Evolutionary conservation across 352 stramenopile genomes (phyloP), one percentile per base, ranked within the genome.

Genomic region (Pilasporangium apinafurcum): DNA sequence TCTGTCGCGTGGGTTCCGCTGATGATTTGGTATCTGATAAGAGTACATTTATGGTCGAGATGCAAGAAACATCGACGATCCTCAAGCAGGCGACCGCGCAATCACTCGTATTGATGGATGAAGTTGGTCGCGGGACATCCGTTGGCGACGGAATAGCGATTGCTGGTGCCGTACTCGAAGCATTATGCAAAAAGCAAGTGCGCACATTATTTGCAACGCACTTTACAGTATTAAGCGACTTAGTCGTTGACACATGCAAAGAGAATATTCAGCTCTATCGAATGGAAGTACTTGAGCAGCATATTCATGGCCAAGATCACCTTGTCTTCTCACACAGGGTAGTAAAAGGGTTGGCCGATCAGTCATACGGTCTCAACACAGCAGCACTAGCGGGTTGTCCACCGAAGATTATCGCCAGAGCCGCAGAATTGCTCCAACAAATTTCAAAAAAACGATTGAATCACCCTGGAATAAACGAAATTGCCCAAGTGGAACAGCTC

Each of bases 11-110:
- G 4, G 83, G 83, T 3, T 88, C 83, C 2, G 75, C 72, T 1
- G 84, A 95, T 48, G 80, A 94, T 36, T 44, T 94, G 18, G 75
- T 75, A 8, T 70, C 71, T 1, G 80, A 90, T 49, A 76, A 71
- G 30, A 93, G 80, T 34, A 95, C 84, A 2, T 94, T 95, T 40
- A 72, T 94, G 62, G 69, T 92, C 7, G 84, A 95, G 52, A 94
- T 95, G 83, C 56, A 89, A 52, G 84, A 95, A 55, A 91, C 81
- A 0, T 64, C 80, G 18, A 83, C 73, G 28, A 82, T 94, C 37
- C 45, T 94, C 6, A 75, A 56, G 7, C 71, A 87, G 20, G 80
- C 84, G 4, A 93, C 80, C 10, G 48, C 55, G n/a, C 64, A 65
- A 0, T 87, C 70, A n/a, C 55, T 95, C 5, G 80, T 95, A n/a